Percentiles rank a stretch among this genome's conserved stretches.
Evolutionary conservation across 2,329 filamentous ascomycete genomes (phyloP).

Genomic region (Penicillium sumatraense): DNA sequence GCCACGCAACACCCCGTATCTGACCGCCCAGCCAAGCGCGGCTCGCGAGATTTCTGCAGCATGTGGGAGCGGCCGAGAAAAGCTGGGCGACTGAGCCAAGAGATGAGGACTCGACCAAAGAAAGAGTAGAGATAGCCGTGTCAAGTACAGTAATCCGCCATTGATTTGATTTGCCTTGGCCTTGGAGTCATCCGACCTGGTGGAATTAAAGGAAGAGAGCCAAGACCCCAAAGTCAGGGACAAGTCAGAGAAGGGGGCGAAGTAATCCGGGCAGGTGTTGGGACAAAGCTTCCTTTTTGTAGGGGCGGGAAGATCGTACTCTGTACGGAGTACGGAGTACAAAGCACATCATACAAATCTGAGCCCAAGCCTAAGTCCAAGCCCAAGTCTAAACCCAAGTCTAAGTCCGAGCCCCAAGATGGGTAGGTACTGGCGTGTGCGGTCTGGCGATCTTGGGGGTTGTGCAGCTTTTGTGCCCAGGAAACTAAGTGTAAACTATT

Average conservation of each 20-base stretch:
- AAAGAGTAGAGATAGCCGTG: not conserved
- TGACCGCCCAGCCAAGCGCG: slow-evolving; percentile 22
- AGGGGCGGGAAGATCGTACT: not conserved
- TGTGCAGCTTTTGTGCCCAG: slow-evolving; percentile 1
- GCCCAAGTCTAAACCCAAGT: not conserved
- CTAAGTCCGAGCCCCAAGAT: not conserved
- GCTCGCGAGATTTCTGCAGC: not conserved
- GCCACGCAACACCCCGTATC: slow-evolving; percentile 18
- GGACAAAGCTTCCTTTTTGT: not conserved
- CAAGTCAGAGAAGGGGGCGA: not conserved
- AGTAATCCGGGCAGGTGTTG: too few species aligned
- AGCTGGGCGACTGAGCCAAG: slow-evolving; percentile 7
- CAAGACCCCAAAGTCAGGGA: slow-evolving; percentile 6
- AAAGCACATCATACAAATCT: not conserved
- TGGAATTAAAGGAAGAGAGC: slow-evolving; percentile 14
- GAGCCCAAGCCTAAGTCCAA: not conserved
- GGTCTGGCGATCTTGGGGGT: slow-evolving; percentile 1
- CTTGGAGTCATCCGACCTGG: slow-evolving; percentile 7
- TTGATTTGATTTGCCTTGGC: not conserved
- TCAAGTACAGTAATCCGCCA: not conserved
- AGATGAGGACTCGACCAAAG: not conserved
- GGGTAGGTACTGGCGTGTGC: not conserved
- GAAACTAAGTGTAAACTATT: slow-evolving; percentile 1
- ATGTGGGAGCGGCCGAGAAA: slow-evolving; percentile 15
- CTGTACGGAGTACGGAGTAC: not conserved